phyloP scores from a whole-genome alignment of 192 early-diverging fungal genomes.

The Linderina pennispora region DNA sequence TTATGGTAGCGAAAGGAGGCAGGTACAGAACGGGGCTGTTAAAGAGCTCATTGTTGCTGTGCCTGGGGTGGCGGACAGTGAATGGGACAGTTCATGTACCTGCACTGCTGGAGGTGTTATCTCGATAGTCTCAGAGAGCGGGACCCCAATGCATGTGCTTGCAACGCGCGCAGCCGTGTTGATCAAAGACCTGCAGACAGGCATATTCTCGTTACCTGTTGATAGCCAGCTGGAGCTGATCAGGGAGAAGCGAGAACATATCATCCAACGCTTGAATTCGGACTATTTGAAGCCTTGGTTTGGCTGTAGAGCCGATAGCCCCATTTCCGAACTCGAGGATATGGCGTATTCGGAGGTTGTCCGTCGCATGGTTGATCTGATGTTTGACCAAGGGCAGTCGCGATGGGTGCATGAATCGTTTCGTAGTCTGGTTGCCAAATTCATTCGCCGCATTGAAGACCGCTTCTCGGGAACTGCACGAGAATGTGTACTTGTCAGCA shows the following conservation, averaged over 20 bases:
- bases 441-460: too few relatives aligned
- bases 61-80: conserved; percentile 69
- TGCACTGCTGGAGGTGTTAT: conserved; percentile 72
- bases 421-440: conserved; percentile 66
- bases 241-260: conserved; percentile 76
- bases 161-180: conserved; percentile 78
- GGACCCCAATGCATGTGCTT: conserved; percentile 91
- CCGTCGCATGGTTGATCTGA: conserved; percentile 70
- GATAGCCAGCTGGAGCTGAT: conserved; percentile 72
- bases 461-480: too few relatives aligned
- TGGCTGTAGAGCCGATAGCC: conserved; percentile 72
- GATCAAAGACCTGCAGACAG: conserved; percentile 75
- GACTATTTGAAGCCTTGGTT: conserved; percentile 96
- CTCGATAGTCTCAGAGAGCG: conserved; percentile 82
- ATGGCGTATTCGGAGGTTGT: conserved; percentile 91
- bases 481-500: too few relatives aligned
- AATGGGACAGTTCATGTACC: conserved; percentile 85
- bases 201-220: conserved; percentile 74
- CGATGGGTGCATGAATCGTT: conserved; percentile 80
- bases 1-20: conserved; percentile 91
- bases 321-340: conserved; percentile 72
- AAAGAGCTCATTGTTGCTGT: conserved; percentile 86
- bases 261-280: conserved; percentile 79
- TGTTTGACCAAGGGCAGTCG: conserved; percentile 64
- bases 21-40: conserved; percentile 63